phyloP scores from a whole-genome alignment of 2,329 filamentous ascomycete species.

The Bipolaris bicolor region DNA sequence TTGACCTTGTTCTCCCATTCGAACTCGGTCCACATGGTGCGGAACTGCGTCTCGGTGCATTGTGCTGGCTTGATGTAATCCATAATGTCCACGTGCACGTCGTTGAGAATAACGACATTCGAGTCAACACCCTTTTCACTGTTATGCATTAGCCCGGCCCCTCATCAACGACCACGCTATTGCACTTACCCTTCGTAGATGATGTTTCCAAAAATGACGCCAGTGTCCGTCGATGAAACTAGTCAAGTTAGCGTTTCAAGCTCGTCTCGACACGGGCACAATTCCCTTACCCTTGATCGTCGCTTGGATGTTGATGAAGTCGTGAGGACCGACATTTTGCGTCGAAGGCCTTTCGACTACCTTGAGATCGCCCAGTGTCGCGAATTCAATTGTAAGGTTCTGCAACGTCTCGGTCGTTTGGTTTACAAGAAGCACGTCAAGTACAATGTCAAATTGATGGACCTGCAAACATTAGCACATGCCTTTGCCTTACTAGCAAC shows the following conservation, averaged over 20 bases:
- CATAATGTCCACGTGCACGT: conserved; percentile 99
- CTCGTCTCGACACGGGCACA: background rate
- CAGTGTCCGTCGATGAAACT: conserved; percentile 96
- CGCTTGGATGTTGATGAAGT: conserved; percentile 97
- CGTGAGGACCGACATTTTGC: conserved; percentile 91
- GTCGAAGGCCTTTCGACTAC: conserved; percentile 96
- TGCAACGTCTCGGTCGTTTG: conserved; percentile 96
- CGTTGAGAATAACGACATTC: conserved; percentile 96
- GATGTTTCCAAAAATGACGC: conserved; percentile 98
- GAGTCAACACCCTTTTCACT: conserved; percentile 66
- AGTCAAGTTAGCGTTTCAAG: conserved; percentile 15
- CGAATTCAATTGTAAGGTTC: conserved; percentile 96
- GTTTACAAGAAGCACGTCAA: conserved; percentile 95
- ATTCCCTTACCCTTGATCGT: conserved; percentile 90
- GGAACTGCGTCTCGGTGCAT: conserved; percentile 97
- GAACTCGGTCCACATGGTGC: conserved; percentile 99
- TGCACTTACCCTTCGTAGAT: conserved; percentile 79
- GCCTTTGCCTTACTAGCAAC: no score
- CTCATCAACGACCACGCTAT: background rate
- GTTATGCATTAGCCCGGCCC: conserved; percentile 67
- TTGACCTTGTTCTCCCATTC: conserved; percentile 99
- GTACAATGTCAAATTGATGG: conserved; percentile 96
- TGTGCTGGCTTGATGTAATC: conserved; percentile 98
- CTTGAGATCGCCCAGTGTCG: conserved; percentile 96
- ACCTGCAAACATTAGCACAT: conserved; percentile 51